Evolutionary conservation across 2,329 filamentous ascomycete species (phyloP).

Genomic region (Aspergillus japonicus): DNA sequence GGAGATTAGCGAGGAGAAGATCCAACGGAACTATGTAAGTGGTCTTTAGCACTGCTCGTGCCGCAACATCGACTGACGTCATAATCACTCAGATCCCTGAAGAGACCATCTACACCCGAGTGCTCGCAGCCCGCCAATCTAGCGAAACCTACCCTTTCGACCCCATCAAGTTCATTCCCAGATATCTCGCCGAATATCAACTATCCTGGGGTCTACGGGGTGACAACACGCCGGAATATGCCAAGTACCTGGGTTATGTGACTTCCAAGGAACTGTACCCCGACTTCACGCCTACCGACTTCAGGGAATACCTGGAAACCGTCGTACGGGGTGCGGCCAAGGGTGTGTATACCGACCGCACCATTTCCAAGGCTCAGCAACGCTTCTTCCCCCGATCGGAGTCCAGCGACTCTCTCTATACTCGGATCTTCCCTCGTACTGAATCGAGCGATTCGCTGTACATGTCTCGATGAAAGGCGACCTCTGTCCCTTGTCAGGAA

Average conservation of each 20-base stretch:
- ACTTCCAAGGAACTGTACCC: conserved; percentile 55
- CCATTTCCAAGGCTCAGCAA: conserved; percentile 37
- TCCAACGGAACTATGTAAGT: conserved; percentile 43
- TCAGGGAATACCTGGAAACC: conserved; percentile 42
- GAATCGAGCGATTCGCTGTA: conserved; percentile 38
- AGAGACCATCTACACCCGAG: conserved; percentile 35
- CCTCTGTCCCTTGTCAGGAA: not conserved
- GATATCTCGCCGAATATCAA: conserved; percentile 45
- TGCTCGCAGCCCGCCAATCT: conserved; percentile 34
- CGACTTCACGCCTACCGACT: conserved; percentile 45
- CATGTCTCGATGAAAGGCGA: conserved; percentile 30
- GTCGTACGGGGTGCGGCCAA: conserved; percentile 44
- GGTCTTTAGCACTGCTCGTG: not conserved
- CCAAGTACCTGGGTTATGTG: conserved; percentile 56
- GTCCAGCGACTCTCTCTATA: conserved; percentile 37
- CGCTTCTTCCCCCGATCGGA: conserved; percentile 37
- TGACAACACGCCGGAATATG: conserved; percentile 55
- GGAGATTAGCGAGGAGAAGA: conserved; percentile 49
- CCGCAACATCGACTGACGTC: conserved; percentile 13
- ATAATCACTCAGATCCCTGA: conserved; percentile 29
- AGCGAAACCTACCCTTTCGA: conserved; percentile 41
- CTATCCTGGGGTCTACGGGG: conserved; percentile 50
- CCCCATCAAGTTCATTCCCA: conserved; percentile 36
- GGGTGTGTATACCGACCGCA: conserved; percentile 38
- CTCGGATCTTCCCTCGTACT: conserved; percentile 36